Evolutionary conservation across 768 basidiomycete species (phyloP).

Genomic region (Heimioporus sp.): DNA sequence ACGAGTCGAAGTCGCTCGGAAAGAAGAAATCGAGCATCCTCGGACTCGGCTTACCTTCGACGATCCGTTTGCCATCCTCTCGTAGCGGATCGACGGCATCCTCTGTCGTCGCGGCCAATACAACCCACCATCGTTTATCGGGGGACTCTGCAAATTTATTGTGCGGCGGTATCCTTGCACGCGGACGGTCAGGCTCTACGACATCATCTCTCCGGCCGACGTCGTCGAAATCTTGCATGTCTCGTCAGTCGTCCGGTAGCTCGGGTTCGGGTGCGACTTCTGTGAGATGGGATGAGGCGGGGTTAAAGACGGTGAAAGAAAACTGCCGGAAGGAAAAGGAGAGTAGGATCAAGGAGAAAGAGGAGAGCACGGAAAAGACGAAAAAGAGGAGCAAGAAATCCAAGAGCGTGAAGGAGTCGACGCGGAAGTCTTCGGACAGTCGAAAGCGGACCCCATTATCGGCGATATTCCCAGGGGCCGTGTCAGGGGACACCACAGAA

Average conservation of each 20-base stretch:
- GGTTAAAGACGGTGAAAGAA: slow-evolving; percentile 49
- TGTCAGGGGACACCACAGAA: slow-evolving; percentile 15
- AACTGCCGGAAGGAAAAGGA: slow-evolving; percentile 39
- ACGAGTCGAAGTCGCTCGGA: slow-evolving; percentile 36
- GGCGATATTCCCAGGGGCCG: slow-evolving; percentile 56
- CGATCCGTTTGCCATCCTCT: slow-evolving; percentile 42
- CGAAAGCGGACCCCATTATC: slow-evolving; percentile 52
- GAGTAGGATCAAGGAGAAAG: slow-evolving; percentile 34
- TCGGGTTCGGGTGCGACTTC: slow-evolving; percentile 42
- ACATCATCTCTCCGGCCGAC: slow-evolving; percentile 47
- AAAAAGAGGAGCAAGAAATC: slow-evolving; percentile 30
- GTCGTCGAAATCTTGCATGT: slow-evolving; percentile 40
- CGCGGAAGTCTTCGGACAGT: slow-evolving; percentile 47
- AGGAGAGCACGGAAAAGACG: slow-evolving; percentile 32
- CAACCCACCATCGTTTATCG: slow-evolving; percentile 20
- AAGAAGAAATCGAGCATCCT: slow-evolving; percentile 64
- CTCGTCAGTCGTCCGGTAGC: slow-evolving; percentile 40
- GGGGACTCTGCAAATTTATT: slow-evolving; percentile 32
- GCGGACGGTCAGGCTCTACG: slow-evolving; percentile 38
- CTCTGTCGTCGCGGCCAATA: slow-evolving; percentile 23
- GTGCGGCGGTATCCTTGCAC: slow-evolving; percentile 30
- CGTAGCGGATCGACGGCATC: slow-evolving; percentile 37
- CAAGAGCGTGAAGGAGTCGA: slow-evolving; percentile 33
- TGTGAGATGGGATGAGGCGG: slow-evolving; percentile 52
- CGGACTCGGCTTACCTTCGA: slow-evolving; percentile 59